Conservation (phyloP, 805 yeast species). For the Ogataea parapolymorpha region DNA sequence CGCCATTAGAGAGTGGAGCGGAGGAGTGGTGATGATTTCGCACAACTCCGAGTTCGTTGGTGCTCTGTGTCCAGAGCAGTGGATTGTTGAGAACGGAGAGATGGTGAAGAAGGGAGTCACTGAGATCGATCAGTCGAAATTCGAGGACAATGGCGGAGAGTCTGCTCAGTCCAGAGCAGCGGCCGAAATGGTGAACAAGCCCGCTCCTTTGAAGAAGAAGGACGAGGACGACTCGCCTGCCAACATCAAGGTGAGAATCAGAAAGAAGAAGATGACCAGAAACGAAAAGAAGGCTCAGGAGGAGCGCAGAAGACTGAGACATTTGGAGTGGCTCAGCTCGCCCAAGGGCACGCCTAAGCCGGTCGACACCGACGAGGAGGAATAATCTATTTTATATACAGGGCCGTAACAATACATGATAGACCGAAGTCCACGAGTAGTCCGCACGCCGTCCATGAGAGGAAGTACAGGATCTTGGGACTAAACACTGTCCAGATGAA, state of each 20-base stretch:
- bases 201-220: slow-evolving; percentile 47
- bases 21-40: slow-evolving; percentile 98
- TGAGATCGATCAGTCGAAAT: slow-evolving; percentile 71
- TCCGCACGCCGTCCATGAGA: slow-evolving; percentile 65
- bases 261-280: slow-evolving; percentile 97
- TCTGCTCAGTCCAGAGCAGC: slow-evolving; percentile 43
- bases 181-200: slow-evolving; percentile 43
- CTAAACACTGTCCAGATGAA: slow-evolving; percentile 98
- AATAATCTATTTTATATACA: slow-evolving; percentile 33
- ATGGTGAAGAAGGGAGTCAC: slow-evolving; percentile 81
- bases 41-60: slow-evolving; percentile 97
- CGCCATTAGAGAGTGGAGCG: slow-evolving; percentile 97
- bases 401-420: slow-evolving; percentile 19
- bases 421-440: slow-evolving; percentile 37
- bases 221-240: slow-evolving; percentile 90
- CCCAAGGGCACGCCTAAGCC: slow-evolving; percentile 99
- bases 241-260: slow-evolving; percentile 84
- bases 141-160: slow-evolving; percentile 70
- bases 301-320: slow-evolving; percentile 90
- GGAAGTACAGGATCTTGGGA: slow-evolving; percentile 80
- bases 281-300: slow-evolving; percentile 90
- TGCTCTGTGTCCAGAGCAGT: slow-evolving; percentile 96
- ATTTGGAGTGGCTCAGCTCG: slow-evolving; percentile 89
- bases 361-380: slow-evolving; percentile 90
- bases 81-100: slow-evolving; percentile 93